These are phyloP conservation scores for Erythrobasidium hasegawianum DNA, from an alignment of 1,284 basidiomycete species.

Conservation along the genomic window DNA sequence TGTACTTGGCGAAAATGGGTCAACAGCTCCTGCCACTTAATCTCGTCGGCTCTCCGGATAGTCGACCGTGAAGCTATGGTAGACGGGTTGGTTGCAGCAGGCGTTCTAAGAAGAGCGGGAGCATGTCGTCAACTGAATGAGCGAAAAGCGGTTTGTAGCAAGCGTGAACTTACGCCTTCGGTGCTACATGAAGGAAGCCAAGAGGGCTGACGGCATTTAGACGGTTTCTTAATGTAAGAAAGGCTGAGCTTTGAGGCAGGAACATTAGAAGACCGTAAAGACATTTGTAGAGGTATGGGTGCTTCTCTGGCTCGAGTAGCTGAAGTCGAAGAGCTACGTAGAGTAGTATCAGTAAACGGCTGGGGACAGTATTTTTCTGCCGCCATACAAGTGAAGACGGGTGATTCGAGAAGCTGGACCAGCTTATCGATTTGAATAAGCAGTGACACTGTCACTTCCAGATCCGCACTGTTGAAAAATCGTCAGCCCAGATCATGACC, in stretches of 20 bases:
- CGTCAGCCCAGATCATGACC: background rate
- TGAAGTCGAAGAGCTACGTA: slow-evolving; percentile 84
- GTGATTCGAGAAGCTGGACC: slow-evolving; percentile 95
- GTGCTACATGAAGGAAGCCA: slow-evolving; percentile 82
- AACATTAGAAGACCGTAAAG: slow-evolving; percentile 97
- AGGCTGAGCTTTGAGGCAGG: slow-evolving; percentile 92
- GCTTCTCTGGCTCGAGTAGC: slow-evolving; percentile 91
- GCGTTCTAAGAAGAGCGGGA: slow-evolving; percentile 49
- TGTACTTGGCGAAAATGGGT: slow-evolving; percentile 54
- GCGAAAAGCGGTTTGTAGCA: background rate
- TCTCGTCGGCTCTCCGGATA: slow-evolving; percentile 59
- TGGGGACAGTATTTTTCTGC: too few species aligned
- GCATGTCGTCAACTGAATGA: background rate
- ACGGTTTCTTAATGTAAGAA: slow-evolving; percentile 88
- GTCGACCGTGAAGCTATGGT: slow-evolving; percentile 17
- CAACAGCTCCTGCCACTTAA: slow-evolving; percentile 88
- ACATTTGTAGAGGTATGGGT: slow-evolving; percentile 95
- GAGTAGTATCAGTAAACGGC: too few species aligned
- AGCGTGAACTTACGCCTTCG: slow-evolving; percentile 61
- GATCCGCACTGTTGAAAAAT: slow-evolving; percentile 65
- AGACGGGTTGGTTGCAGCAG: slow-evolving; percentile 49
- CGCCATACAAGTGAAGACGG: slow-evolving; percentile 86
- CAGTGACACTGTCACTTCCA: slow-evolving; percentile 91
- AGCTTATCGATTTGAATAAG: slow-evolving; percentile 97
- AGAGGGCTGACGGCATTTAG: slow-evolving; percentile 91